Evolutionary conservation across 257 asterid genomes (phyloP).

Genomic region (Rehmannia glutinosa): DNA sequence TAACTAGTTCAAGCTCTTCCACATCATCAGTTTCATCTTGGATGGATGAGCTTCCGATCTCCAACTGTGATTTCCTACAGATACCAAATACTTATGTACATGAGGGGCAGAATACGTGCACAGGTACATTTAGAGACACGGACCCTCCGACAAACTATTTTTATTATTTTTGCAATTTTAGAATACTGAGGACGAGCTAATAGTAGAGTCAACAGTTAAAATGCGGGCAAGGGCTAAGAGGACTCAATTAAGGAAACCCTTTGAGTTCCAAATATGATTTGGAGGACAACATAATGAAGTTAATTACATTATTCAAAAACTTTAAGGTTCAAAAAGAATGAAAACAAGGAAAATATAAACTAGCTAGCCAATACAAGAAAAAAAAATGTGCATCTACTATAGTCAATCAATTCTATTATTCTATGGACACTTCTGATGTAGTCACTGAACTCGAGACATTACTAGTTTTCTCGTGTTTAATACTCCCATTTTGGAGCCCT

Average conservation of each 20-base stretch:
- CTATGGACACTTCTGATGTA: background rate
- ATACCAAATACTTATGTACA: slow-evolving; percentile 6
- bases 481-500: background rate
- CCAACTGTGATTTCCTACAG: slow-evolving; percentile 57
- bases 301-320: background rate
- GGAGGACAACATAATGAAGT: background rate
- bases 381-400: background rate
- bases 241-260: background rate
- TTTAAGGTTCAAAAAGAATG: background rate
- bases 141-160: too few species aligned
- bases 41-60: slow-evolving; percentile 62
- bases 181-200: background rate
- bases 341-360: background rate
- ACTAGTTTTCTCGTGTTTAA: background rate
- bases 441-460: background rate
- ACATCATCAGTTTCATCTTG: slow-evolving; percentile 74
- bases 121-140: too few species aligned
- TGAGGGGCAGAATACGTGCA: too few species aligned
- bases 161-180: background rate
- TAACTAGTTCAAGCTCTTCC: slow-evolving; percentile 67
- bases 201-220: too few species aligned
- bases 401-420: too few species aligned
- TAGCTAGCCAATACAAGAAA: background rate
- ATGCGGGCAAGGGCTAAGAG: background rate
- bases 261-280: slow-evolving; percentile 8